Evolutionary conservation across 352 stramenopile genomes (phyloP).

Genomic region (Globisporangium sylvaticum): DNA sequence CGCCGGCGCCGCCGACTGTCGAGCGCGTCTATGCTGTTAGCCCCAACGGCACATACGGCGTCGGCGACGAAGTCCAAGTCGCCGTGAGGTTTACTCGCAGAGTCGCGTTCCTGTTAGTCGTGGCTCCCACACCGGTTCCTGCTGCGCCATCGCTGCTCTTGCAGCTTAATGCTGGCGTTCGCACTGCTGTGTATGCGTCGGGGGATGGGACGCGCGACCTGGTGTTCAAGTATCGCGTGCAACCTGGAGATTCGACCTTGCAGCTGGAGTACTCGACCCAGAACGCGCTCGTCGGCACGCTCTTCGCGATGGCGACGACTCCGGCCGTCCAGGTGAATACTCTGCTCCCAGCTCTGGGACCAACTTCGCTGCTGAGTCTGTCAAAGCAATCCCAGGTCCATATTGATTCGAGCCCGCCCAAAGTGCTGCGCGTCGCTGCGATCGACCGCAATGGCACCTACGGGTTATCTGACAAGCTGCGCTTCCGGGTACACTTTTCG

Average conservation of each 20-base stretch:
- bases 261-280: constrained; percentile 36
- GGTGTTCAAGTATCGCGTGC: constrained; percentile 51
- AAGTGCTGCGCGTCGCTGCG: constrained; percentile 27
- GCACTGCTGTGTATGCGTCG: constrained; percentile 33
- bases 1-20: constrained; percentile 34
- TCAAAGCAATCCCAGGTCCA: constrained; percentile 28
- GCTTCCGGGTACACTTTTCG: constrained; percentile 45
- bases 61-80: constrained; percentile 47
- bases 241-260: constrained; percentile 24
- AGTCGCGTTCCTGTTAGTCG: constrained; percentile 16
- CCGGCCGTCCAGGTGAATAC: constrained; percentile 26
- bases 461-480: constrained; percentile 32
- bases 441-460: constrained; percentile 44
- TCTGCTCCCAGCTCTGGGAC: constrained; percentile 29
- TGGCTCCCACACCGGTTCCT: not conserved
- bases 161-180: constrained; percentile 27
- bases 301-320: constrained; percentile 48
- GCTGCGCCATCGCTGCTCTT: constrained; percentile 29
- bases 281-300: constrained; percentile 30
- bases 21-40: constrained; percentile 36
- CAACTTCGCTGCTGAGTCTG: constrained; percentile 27
- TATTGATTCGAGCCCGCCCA: constrained; percentile 38
- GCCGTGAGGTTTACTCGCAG: constrained; percentile 43
- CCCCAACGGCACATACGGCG: constrained; percentile 29
- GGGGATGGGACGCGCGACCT: constrained; percentile 33